These are phyloP conservation scores for Eucalyptus polyanthemos DNA, from an alignment of 345 rosid genomes.

Conservation along the genomic window DNA sequence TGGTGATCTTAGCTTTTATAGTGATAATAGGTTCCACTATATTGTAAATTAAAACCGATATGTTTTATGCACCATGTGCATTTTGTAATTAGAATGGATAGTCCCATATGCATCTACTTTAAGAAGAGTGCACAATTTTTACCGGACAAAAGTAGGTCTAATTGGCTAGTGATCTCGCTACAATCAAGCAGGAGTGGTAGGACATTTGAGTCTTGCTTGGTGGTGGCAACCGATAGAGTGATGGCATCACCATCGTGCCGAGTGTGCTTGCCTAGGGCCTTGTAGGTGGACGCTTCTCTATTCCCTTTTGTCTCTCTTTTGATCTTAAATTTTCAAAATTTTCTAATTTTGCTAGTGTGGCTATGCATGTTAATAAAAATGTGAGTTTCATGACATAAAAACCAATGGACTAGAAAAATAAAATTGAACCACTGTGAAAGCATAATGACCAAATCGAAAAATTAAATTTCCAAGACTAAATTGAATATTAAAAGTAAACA, in stretches of 20 bases:
- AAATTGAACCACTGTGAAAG: rapidly evolving
- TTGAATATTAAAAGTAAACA: not conserved
- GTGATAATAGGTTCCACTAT: rapidly evolving
- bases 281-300: rapidly evolving
- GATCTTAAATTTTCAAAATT: not conserved
- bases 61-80: rapidly evolving
- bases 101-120: rapidly evolving
- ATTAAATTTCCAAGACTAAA: too few relatives aligned
- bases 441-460: not conserved
- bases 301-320: rapidly evolving
- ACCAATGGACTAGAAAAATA: not conserved
- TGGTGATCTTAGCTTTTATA: not conserved
- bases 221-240: rapidly evolving
- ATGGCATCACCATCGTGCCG: rapidly evolving
- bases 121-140: rapidly evolving
- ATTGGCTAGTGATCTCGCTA: rapidly evolving
- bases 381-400: not conserved
- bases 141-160: rapidly evolving
- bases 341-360: not conserved
- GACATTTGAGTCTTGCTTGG: not conserved
- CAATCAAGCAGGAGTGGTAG: not conserved
- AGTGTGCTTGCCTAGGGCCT: not conserved
- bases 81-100: not conserved
- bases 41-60: rapidly evolving
- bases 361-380: not conserved